Evolutionary conservation across 2,329 filamentous ascomycete species (phyloP), one percentile per base, ranked within the genome.

Genomic region (Chaetomium sp.): DNA sequence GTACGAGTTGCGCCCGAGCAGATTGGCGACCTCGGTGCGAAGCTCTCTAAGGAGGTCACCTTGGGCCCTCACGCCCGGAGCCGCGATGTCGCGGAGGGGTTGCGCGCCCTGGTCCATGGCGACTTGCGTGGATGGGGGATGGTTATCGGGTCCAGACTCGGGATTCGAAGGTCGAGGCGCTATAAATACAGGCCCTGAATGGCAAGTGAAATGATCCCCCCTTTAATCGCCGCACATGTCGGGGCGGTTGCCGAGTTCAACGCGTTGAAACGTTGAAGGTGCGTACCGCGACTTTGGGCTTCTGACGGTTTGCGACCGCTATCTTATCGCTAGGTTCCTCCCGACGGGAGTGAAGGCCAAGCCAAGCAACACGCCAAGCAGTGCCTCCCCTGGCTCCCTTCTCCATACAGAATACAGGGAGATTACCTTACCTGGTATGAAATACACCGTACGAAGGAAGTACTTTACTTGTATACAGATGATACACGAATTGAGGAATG

Each of bases 21-120:
- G 83, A 6, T 82, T 74, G 29, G 91, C 90, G 65, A 97, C 91
- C 74, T 92, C 89, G 65, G 81, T 80, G 65, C 90, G 89, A 77
- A 96, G 86, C 21, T 79, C 71, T 29, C 77, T 74, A 55, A 90
- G 82, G 13, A 91, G 80, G 1, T 85, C 78, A n/a, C 81, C 82
- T 23, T 86, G 82, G 58, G 87, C 86, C 75, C 86, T 90, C 69
- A 90, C 78, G 70, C 90, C 90, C 27, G 87, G 88, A 70, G 83
- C 81, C 59, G 83, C 80, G 68, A 89, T 85, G 67, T 82, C 81
- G 57, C 75, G 73, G 72, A 87, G 81, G 12, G 76, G 70, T 2
- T 62, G 68, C 13, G 71, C 56, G 53, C 65, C 35, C 21, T 61
- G 23, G 27, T 71, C 66, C 70, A 72, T 71, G 45, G 47, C 35